Evolutionary conservation across 768 basidiomycete genomes (phyloP), one percentile per base, ranked within the genome.

Genomic region (Russula abietina): DNA sequence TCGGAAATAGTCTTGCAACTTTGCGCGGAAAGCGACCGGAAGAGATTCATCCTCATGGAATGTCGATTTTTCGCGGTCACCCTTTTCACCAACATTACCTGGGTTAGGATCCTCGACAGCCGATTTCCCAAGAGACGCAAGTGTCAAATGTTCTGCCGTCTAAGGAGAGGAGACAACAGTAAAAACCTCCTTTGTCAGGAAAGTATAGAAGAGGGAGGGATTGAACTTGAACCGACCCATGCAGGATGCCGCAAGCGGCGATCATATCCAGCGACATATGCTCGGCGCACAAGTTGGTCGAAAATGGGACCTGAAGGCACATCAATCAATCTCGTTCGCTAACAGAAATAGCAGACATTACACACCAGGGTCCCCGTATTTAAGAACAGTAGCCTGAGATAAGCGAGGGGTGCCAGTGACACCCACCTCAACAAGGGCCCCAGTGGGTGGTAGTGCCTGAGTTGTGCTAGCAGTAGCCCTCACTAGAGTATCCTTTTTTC

Each of bases 61-160:
- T 1, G 76, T 78, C 43, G 90, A 92, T 69, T 86, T 88, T 12
- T 79, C 73, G 45, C 96, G 80, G 72, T 96, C 91, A 0, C 81
- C 91, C 1, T 67, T 66, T 48, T 76, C 76, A 41, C 71, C 19
- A n/a, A n/a, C n/a, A 10, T 26, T 71, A 24, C 75, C 71, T 24
- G 75, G 69, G n/a, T 73, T 69, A 7, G 73, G 65, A 0, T 14
- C 24, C 28, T 70, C 70, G 30, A 73, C 57, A 0, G 69, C 49
- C 0, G 84, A 82, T 58, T 80, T 80, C 32, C 83, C 81, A 12
- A 97, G 76, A 0, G 88, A 87, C 1, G 88, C 82, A 8, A 84
- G 81, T 0, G 93, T 97, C 39, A 99, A 79, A 71, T 98, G 95
- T 73, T 99, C 94, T 5, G 94, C 97, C 0, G 96, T 97, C 96